Base-by-base conservation (phyloP, 768 basidiomycete species). In the Tylopilus felleus region DNA sequence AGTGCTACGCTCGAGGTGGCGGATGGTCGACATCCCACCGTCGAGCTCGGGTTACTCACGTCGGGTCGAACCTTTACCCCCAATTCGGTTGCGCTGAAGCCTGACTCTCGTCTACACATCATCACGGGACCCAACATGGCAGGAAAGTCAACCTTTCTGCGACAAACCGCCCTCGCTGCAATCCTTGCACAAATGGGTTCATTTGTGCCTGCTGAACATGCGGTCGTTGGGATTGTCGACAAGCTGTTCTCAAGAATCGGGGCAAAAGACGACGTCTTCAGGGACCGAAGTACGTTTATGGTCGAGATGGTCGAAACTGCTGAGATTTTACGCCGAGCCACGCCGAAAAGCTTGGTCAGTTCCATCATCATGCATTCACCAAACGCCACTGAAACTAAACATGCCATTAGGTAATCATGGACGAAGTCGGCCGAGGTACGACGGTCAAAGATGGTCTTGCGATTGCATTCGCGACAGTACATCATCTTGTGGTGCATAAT, bases 41-140 rank as follows among this genome's bases (percentile, higher is more conserved):
- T 98, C 12, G 96, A 98, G 73, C 77, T 92, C 6, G 92, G 93
- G 14, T 78, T 98, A 5, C 73, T 93, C 40, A 77, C 77, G 0
- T 75, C 82, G 1, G 87, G 87, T 22, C 83, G 94, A 27, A 75
- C 80, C 13, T 98, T 96, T 69, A 90, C 85, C 1, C 85, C 94
- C 0, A 98, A 98, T 68, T 86, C 86, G 2, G 77, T 93, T 21
- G 60, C 74, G 16, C 77, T 98, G 63, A 74, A 74, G 4, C 74
- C 82, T 1, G 62, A 72, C 13, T 83, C 86, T 16, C 83, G 81
- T 27, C 63, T 97, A 10, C 94, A 96, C 59, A 66, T 87, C 21
- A 89, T 98, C 57, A 98, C 95, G 7, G 95, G 95, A 0, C 95
- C 96, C 0, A 98, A 97, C 63, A 95, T 93, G 91, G 92, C 88